Percentiles rank a stretch among this genome's conserved stretches.
phyloP scores from a whole-genome alignment of 805 yeast genomes.

The Candida ovalis region DNA sequence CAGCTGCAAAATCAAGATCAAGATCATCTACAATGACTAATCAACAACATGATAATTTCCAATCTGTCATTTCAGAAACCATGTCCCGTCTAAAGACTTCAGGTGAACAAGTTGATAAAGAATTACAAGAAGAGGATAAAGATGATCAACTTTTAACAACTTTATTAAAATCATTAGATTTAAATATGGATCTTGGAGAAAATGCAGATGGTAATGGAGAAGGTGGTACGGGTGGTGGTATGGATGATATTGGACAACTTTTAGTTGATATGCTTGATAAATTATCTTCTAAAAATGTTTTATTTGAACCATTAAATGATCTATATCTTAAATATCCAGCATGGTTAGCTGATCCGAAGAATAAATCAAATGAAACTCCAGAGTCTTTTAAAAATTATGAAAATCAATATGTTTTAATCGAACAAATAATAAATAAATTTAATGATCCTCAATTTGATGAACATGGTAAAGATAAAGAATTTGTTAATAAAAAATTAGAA shows the following conservation, averaged over 20 bases:
- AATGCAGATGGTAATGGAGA: constrained; percentile 6
- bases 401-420: constrained; percentile 59
- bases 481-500: constrained; percentile 57
- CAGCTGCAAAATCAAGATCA: constrained; percentile 8
- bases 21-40: constrained; percentile 16
- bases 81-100: constrained; percentile 74
- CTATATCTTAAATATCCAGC: constrained; percentile 66
- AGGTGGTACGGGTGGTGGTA: constrained; percentile 26
- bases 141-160: constrained; percentile 54
- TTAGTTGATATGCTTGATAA: constrained; percentile 74
- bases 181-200: constrained; percentile 34
- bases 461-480: constrained; percentile 42
- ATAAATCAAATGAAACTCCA: constrained; percentile 27
- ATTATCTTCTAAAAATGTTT: constrained; percentile 76
- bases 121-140: constrained; percentile 35
- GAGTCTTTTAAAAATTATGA: constrained; percentile 43
- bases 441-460: constrained; percentile 65
- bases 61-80: constrained; percentile 75
- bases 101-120: constrained; percentile 65
- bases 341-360: constrained; percentile 56
- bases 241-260: constrained; percentile 46
- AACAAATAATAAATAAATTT: constrained; percentile 58
- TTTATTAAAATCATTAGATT: constrained; percentile 59
- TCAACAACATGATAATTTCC: constrained; percentile 40
- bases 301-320: constrained; percentile 86